Evolutionary conservation across 1,139 yeast species (phyloP).

Genomic region (Saccharomyces hybrid): DNA sequence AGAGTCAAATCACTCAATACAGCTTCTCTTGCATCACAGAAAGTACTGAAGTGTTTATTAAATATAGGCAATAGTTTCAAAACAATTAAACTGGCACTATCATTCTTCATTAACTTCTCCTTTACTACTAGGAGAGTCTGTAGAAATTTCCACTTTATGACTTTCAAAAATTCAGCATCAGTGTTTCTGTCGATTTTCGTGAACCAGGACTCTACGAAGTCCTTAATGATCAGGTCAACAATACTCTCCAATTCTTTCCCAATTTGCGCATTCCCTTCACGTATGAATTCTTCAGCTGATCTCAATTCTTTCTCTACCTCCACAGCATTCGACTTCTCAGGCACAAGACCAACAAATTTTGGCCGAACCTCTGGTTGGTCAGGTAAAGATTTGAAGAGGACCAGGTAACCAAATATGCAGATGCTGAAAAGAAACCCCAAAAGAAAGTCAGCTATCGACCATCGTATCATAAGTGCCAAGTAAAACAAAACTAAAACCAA

Average conservation of each 20-base stretch:
- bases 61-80: conserved; percentile 54
- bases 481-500: background rate
- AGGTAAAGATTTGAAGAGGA: background rate
- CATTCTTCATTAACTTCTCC: conserved; percentile 38
- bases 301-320: background rate
- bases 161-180: conserved; percentile 42
- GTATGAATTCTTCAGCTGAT: conserved; percentile 10
- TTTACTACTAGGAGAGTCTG: conserved; percentile 39
- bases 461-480: background rate
- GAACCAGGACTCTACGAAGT: conserved; percentile 64
- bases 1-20: conserved; percentile 27
- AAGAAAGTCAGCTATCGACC: background rate
- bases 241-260: conserved; percentile 49
- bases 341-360: background rate
- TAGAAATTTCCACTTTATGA: conserved; percentile 45
- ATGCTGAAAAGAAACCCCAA: background rate
- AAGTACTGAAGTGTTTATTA: conserved; percentile 56
- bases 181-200: conserved; percentile 35
- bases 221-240: conserved; percentile 45
- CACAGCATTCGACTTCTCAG: background rate
- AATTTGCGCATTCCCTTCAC: conserved; percentile 34
- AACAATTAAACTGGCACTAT: conserved; percentile 52
- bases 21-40: conserved; percentile 46
- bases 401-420: background rate
- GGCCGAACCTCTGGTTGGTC: background rate